These are phyloP conservation scores for Gnomoniopsis sp. DNA, from an alignment of 2,329 filamentous ascomycete genomes.

Conservation along the genomic window DNA sequence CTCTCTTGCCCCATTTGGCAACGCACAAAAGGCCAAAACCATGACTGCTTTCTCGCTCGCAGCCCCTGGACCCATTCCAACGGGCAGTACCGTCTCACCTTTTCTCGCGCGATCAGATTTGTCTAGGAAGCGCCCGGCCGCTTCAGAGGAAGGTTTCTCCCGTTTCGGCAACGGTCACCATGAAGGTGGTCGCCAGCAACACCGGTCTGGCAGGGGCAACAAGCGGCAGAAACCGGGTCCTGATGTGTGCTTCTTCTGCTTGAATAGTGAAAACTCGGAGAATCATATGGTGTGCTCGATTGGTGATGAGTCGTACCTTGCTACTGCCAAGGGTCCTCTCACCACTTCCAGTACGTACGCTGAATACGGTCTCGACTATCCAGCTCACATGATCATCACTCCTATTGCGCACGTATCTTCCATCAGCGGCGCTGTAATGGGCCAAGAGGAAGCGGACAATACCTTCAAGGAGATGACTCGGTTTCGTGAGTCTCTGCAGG, in stretches of 20 bases:
- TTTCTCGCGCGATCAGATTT: slow-evolving; percentile 42
- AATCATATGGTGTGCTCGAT: slow-evolving; percentile 89
- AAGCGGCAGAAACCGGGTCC: slow-evolving; percentile 54
- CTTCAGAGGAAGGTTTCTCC: slow-evolving; percentile 44
- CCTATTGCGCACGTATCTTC: slow-evolving; percentile 80
- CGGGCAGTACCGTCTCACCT: slow-evolving; percentile 73
- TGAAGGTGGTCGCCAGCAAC: slow-evolving; percentile 28
- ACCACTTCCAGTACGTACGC: slow-evolving; percentile 67
- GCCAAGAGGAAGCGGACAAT: slow-evolving; percentile 49
- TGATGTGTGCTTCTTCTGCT: slow-evolving; percentile 89
- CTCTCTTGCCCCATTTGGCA: slow-evolving; percentile 77
- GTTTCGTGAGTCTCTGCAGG: slow-evolving; percentile 74
- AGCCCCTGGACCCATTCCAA: slow-evolving; percentile 56
- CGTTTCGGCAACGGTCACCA: slow-evolving; percentile 51
- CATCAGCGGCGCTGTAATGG: slow-evolving; percentile 55
- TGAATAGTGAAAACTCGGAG: slow-evolving; percentile 80
- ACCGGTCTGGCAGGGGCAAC: slow-evolving; percentile 40
- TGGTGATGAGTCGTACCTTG: slow-evolving; percentile 82
- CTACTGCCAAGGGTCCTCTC: slow-evolving; percentile 87
- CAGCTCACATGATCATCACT: slow-evolving; percentile 87
- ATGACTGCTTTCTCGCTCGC: slow-evolving; percentile 75
- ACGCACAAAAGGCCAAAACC: slow-evolving; percentile 72
- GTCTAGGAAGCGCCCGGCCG: slow-evolving; percentile 55
- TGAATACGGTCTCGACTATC: slow-evolving; percentile 65
- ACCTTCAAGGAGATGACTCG: slow-evolving; percentile 79